Percentiles rank a stretch among this genome's conserved stretches.
Evolutionary conservation across 2,329 filamentous ascomycete species (phyloP).

Genomic region (Stagonosporopsis rhizophila): DNA sequence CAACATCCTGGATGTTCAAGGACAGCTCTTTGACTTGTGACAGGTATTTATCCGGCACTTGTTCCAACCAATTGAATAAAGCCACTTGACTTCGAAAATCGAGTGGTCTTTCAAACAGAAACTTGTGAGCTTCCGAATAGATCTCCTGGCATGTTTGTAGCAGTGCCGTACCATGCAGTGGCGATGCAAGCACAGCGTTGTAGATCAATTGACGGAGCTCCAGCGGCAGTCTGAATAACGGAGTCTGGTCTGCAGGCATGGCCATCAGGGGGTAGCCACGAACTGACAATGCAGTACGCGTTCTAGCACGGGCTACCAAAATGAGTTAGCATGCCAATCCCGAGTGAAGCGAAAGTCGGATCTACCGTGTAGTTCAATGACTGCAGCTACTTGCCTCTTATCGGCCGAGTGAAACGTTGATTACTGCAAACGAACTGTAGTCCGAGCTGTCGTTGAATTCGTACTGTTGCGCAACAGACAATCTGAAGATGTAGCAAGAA

Average conservation of each 20-base stretch:
- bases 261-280: background rate
- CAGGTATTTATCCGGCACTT: slow-evolving; percentile 23
- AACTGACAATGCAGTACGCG: too few relatives aligned
- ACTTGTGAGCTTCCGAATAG: slow-evolving; percentile 35
- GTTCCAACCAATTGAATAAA: slow-evolving; percentile 34
- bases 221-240: slow-evolving; percentile 35
- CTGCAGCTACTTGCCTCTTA: background rate
- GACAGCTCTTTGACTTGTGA: slow-evolving; percentile 27
- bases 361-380: slow-evolving; percentile 7
- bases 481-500: background rate
- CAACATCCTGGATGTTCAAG: slow-evolving; percentile 39
- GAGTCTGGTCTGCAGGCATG: background rate
- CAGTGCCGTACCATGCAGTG: slow-evolving; percentile 27
- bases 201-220: slow-evolving; percentile 44
- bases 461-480: background rate
- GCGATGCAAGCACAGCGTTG: slow-evolving; percentile 30
- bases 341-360: background rate
- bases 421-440: too few relatives aligned
- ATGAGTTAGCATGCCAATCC: background rate
- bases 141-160: slow-evolving; percentile 38
- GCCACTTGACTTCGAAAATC: slow-evolving; percentile 31
- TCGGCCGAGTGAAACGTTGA: background rate
- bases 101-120: slow-evolving; percentile 41
- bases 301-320: background rate
- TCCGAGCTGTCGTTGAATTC: background rate